These are phyloP conservation scores for Camelina neglecta DNA, from an alignment of 345 rosid genomes.

Conservation along the genomic window DNA sequence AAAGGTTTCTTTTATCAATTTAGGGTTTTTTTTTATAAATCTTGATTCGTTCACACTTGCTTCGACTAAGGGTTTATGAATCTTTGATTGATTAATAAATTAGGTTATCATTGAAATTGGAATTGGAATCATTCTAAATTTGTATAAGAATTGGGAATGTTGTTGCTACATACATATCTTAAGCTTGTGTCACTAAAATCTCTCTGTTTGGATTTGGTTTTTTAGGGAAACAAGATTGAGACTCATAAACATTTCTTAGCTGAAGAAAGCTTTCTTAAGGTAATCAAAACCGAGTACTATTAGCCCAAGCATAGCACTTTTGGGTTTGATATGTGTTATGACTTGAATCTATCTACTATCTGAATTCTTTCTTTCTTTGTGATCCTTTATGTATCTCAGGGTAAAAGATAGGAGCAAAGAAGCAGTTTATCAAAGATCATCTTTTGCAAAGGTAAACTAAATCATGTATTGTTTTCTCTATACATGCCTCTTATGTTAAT, in stretches of 20 bases:
- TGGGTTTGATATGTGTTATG: background rate
- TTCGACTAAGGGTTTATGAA: background rate
- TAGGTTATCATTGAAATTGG: background rate
- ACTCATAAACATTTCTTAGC: background rate
- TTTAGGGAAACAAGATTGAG: constrained; percentile 5
- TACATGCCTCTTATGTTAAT: constrained; percentile 9
- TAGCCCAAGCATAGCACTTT: constrained; percentile 1
- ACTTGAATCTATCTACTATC: no score
- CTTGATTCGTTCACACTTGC: constrained; percentile 8
- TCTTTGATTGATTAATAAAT: constrained; percentile 10
- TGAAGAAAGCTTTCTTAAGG: background rate
- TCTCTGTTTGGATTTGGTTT: constrained; percentile 10
- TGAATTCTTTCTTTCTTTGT: background rate
- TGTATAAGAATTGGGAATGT: background rate
- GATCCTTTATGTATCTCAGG: constrained; percentile 7
- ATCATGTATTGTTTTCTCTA: background rate
- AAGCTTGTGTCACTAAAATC: constrained; percentile 1
- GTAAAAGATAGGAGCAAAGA: constrained; percentile 29
- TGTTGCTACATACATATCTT: background rate
- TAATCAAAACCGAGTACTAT: background rate
- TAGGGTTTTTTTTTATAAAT: constrained; percentile 10
- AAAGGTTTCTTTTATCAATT: constrained; percentile 49
- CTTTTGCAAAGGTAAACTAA: constrained; percentile 18
- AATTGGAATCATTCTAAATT: background rate
- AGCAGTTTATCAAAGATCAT: constrained; percentile 17